A percentile compares a stretch with the other conserved stretches of the same genome.
Conservation (phyloP, 768 basidiomycete genomes). For the Termitomyces sp. region DNA sequence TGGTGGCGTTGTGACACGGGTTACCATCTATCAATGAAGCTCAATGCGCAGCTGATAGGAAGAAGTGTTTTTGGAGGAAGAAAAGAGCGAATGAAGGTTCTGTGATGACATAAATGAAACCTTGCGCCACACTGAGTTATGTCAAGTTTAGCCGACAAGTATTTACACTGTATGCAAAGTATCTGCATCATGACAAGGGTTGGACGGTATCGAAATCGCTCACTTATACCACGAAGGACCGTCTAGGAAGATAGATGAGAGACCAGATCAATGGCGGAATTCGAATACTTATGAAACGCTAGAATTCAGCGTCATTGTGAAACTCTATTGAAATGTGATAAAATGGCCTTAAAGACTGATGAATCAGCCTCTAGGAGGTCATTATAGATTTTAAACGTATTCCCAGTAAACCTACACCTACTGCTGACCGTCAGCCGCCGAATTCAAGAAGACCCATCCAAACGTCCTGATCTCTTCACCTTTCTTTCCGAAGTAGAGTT, state of each 20-base stretch:
- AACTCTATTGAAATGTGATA: no score
- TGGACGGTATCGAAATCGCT: not conserved
- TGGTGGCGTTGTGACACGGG: not conserved
- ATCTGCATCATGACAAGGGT: not conserved
- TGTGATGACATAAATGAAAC: no score
- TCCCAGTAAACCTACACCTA: not conserved
- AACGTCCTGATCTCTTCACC: constrained; percentile 53
- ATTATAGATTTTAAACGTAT: not conserved
- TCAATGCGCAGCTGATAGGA: not conserved
- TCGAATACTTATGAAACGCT: not conserved
- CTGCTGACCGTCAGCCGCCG: constrained; percentile 3
- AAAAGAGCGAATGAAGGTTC: not conserved
- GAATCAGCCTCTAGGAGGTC: not conserved
- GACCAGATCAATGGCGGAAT: not conserved
- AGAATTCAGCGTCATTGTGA: not conserved
- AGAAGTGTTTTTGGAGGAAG: not conserved
- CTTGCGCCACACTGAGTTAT: not conserved
- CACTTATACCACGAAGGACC: not conserved
- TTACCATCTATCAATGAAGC: not conserved
- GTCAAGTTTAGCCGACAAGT: not conserved
- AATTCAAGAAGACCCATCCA: constrained; percentile 55
- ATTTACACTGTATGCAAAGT: not conserved
- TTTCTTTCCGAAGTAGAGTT: constrained; percentile 52
- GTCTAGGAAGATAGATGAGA: not conserved
- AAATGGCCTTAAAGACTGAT: not conserved